Evolutionary conservation across 176 grass and related monocot genomes (phyloP), one percentile per base, ranked within the genome.

Genomic region (Microstegium vimineum): DNA sequence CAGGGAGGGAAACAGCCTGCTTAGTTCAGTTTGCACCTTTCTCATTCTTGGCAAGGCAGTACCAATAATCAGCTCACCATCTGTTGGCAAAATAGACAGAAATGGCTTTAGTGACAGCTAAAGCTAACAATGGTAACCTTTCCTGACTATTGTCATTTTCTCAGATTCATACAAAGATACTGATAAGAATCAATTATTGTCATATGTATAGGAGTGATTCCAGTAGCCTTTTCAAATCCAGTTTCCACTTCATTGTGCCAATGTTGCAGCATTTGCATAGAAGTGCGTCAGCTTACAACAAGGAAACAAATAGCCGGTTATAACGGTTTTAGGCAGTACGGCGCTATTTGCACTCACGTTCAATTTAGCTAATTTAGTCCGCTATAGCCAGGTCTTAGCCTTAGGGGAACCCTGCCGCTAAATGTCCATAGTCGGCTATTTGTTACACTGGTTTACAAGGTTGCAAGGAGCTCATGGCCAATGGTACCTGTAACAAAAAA

Each of bases 401-500:
- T n/a, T n/a, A n/a, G n/a, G n/a, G n/a, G n/a, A n/a, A n/a, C n/a
- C n/a, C n/a, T n/a, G n/a, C n/a, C n/a, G n/a, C n/a, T n/a, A n/a
- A n/a, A n/a, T n/a, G n/a, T n/a, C n/a, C n/a, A n/a, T n/a, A n/a
- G n/a, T n/a, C n/a, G n/a, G n/a, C n/a, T n/a, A n/a, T n/a, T n/a
- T n/a, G n/a, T n/a, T n/a, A n/a, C n/a, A n/a, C n/a, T n/a, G n/a
- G n/a, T 17, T 22, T 26, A 60, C 8, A 60, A 59, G 8, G 9
- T 25, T n/a, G 5, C 56, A 60, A 60, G 56, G n/a, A 60, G 10
- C 4, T 1, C 56, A 5, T 1, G 3, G 56, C 52, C 34, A 32
- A 73, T 60, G 75, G n/a, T 88, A 38, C 47, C 68, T 84, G 81
- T 80, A 80, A 79, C 32, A 6, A 84, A 84, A 84, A 84, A n/a